phyloP scores from a whole-genome alignment of 305 asterid genomes.

The Striga hermonthica region DNA sequence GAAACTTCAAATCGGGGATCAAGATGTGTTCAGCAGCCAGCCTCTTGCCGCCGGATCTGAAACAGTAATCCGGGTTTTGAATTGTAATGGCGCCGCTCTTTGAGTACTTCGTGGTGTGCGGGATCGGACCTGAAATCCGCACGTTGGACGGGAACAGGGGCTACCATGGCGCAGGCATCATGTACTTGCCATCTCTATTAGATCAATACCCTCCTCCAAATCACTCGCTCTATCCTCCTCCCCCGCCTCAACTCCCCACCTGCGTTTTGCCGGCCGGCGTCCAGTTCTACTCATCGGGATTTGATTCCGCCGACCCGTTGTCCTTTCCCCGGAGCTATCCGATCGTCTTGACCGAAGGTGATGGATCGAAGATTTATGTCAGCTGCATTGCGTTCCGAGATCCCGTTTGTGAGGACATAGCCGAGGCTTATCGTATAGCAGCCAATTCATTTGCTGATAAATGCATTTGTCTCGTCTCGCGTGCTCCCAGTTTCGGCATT shows the following conservation, averaged over 20 bases:
- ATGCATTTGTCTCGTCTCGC: constrained; percentile 87
- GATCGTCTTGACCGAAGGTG: constrained; percentile 95
- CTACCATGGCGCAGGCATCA: constrained; percentile 61
- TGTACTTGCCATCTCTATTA: constrained; percentile 72
- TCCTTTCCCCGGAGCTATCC: constrained; percentile 83
- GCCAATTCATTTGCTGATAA: constrained; percentile 75
- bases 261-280: constrained; percentile 96
- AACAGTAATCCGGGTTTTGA: not conserved
- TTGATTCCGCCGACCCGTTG: constrained; percentile 49
- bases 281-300: constrained; percentile 64
- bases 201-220: constrained; percentile 85
- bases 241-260: constrained; percentile 94
- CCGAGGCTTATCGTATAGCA: constrained; percentile 75
- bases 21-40: not conserved
- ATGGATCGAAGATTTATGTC: constrained; percentile 93
- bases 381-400: constrained; percentile 92
- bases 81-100: constrained; percentile 67
- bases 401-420: constrained; percentile 90
- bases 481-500: constrained; percentile 69
- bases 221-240: constrained; percentile 77
- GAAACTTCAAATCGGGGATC: no score
- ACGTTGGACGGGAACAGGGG: constrained; percentile 79
- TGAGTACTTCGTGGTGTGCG: constrained; percentile 96
- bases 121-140: constrained; percentile 90
- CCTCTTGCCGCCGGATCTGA: constrained; percentile 17